These are phyloP conservation scores for Chaetomium sp. DNA, from an alignment of 2,329 filamentous ascomycete species.

Conservation along the genomic window DNA sequence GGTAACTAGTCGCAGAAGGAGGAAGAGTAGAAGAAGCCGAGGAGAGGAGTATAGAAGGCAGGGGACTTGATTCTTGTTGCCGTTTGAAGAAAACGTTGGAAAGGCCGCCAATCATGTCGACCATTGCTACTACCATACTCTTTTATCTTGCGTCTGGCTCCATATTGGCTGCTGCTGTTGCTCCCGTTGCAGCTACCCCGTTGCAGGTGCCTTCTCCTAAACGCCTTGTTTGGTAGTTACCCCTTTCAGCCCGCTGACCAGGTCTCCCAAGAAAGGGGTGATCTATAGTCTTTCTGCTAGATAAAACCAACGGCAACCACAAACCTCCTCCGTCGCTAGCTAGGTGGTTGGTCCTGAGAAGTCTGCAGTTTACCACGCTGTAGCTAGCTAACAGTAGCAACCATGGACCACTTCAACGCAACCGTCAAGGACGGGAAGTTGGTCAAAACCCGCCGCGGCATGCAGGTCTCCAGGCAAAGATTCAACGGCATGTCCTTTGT, in stretches of 20 bases:
- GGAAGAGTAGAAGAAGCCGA: too few species aligned
- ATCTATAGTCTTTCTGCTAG: too few species aligned
- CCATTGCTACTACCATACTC: not conserved
- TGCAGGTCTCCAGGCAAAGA: slow-evolving; percentile 36
- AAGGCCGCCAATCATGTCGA: not conserved
- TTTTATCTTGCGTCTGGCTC: slow-evolving; percentile 1
- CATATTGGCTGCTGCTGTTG: not conserved
- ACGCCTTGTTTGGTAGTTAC: slow-evolving; percentile 4
- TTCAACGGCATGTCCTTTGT: slow-evolving; percentile 36
- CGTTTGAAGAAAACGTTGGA: not conserved
- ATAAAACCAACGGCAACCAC: too few species aligned
- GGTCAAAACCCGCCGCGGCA: slow-evolving; percentile 33
- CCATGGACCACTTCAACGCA: slow-evolving; percentile 36
- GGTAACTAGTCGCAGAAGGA: too few species aligned
- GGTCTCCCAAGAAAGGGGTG: not conserved
- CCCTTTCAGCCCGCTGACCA: not conserved
- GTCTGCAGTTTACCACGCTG: too few species aligned
- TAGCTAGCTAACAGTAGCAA: not conserved
- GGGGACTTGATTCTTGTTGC: not conserved
- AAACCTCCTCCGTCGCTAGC: too few species aligned
- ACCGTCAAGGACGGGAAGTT: slow-evolving; percentile 33
- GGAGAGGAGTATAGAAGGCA: not conserved
- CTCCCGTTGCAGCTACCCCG: not conserved
- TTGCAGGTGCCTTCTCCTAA: not conserved
- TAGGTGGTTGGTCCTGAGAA: too few species aligned